These are phyloP conservation scores for Aspergillus aculeatinus DNA, from an alignment of 2,329 filamentous ascomycete genomes.

Conservation along the genomic window DNA sequence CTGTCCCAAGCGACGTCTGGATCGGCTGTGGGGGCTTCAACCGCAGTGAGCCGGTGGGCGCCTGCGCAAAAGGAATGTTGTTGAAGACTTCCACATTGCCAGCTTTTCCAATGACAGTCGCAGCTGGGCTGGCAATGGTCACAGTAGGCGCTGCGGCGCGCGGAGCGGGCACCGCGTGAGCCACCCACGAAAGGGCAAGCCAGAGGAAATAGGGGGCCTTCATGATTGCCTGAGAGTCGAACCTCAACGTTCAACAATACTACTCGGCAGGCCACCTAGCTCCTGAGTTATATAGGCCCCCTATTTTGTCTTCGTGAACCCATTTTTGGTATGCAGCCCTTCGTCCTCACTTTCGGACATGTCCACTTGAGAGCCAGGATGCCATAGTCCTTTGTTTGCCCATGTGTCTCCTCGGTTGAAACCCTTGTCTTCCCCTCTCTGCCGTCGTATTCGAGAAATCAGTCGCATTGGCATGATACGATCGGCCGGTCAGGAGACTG, in stretches of 20 bases:
- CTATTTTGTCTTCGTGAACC: not conserved
- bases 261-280: not conserved
- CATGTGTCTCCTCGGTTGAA: conserved; percentile 8
- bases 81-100: conserved; percentile 64
- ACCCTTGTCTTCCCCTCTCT: not conserved
- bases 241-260: not conserved
- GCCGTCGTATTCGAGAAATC: not conserved
- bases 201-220: conserved; percentile 14
- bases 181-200: conserved; percentile 9
- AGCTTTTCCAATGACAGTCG: conserved; percentile 50
- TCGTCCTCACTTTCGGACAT: not conserved
- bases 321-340: not conserved
- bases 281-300: not conserved
- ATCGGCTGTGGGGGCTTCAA: conserved; percentile 67
- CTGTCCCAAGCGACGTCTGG: conserved; percentile 57
- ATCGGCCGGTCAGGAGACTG: not conserved
- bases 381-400: not conserved
- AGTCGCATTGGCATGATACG: not conserved
- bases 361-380: not conserved
- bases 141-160: conserved; percentile 52
- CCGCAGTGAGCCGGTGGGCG: conserved; percentile 65
- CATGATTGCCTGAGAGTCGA: not conserved
- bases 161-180: conserved; percentile 28
- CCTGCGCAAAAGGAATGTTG: conserved; percentile 72
- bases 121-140: conserved; percentile 50